Percentiles rank a stretch among this genome's conserved stretches.
phyloP scores from a whole-genome alignment of 768 basidiomycete genomes.

The Tephrocybe rancida region DNA sequence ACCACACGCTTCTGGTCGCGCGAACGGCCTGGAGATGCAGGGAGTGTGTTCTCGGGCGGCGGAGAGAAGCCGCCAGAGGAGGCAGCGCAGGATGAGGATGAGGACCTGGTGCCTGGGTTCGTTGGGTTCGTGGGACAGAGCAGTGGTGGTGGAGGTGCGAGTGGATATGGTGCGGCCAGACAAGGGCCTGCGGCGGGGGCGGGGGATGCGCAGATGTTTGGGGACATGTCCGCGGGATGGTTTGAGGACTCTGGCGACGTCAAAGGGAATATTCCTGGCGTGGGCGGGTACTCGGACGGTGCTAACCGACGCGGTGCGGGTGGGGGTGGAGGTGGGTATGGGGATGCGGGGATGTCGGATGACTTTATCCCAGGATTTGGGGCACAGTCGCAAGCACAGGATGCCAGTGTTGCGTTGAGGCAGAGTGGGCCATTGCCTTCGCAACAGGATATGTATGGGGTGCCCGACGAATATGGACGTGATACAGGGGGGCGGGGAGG shows the following conservation, averaged over 20 bases:
- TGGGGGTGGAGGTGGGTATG: constrained; percentile 18
- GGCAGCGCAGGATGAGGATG: constrained; percentile 71
- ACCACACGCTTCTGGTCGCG: constrained; percentile 99
- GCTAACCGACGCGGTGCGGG: constrained; percentile 12
- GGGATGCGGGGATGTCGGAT: constrained; percentile 25
- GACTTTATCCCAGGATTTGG: constrained; percentile 69
- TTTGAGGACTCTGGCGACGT: constrained; percentile 30
- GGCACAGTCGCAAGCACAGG: constrained; percentile 22
- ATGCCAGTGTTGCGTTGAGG: constrained; percentile 19
- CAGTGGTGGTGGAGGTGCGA: constrained; percentile 18
- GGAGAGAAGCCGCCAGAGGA: constrained; percentile 85
- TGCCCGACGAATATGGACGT: constrained; percentile 39
- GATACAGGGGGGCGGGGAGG: constrained; percentile 34
- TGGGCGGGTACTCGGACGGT: constrained; percentile 16
- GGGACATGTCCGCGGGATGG: constrained; percentile 15
- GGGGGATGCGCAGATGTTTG: not conserved
- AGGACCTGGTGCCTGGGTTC: constrained; percentile 80
- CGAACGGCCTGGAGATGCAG: constrained; percentile 82
- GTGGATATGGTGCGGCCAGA: constrained; percentile 35
- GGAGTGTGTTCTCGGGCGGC: constrained; percentile 76
- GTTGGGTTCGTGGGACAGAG: constrained; percentile 38
- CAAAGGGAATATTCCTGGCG: constrained; percentile 20
- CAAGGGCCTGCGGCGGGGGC: not conserved
- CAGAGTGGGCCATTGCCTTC: constrained; percentile 33
- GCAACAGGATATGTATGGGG: constrained; percentile 55